phyloP scores from a whole-genome alignment of 805 yeast genomes.

The Metschnikowia koreensis region DNA sequence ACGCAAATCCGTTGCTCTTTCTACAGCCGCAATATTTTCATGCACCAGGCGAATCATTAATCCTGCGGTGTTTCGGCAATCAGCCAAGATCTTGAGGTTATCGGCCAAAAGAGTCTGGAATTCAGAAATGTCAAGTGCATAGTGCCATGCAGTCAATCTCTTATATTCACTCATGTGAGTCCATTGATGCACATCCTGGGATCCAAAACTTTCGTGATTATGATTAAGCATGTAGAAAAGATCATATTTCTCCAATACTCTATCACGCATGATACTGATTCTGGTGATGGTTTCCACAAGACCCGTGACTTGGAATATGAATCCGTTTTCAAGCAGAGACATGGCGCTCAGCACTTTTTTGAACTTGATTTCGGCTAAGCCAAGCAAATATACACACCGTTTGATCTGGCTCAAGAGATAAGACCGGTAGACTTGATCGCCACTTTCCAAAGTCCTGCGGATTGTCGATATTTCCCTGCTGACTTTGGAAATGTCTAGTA shows the following conservation, averaged over 20 bases:
- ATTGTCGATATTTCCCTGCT: neutral
- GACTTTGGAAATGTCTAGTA: neutral
- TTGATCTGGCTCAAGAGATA: neutral
- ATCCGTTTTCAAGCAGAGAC: neutral
- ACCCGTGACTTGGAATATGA: neutral
- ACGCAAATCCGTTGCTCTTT: neutral
- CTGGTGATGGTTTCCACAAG: neutral
- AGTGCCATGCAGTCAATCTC: conserved; percentile 3
- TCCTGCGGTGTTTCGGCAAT: neutral
- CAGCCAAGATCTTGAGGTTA: conserved; percentile 1
- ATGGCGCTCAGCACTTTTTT: neutral
- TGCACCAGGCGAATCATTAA: neutral
- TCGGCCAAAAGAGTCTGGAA: conserved; percentile 2
- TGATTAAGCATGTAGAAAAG: conserved; percentile 1
- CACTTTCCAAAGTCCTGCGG: neutral
- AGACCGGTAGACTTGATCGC: neutral
- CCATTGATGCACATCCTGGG: neutral
- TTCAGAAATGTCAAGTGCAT: neutral
- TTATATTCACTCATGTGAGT: conserved; percentile 5
- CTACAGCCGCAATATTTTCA: neutral
- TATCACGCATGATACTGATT: neutral
- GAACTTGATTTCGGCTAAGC: neutral
- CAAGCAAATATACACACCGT: neutral
- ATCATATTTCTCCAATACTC: conserved; percentile 3
- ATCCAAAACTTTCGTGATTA: neutral